Conservation (phyloP, 257 asterid genomes). For the Scutellaria barbata region DNA sequence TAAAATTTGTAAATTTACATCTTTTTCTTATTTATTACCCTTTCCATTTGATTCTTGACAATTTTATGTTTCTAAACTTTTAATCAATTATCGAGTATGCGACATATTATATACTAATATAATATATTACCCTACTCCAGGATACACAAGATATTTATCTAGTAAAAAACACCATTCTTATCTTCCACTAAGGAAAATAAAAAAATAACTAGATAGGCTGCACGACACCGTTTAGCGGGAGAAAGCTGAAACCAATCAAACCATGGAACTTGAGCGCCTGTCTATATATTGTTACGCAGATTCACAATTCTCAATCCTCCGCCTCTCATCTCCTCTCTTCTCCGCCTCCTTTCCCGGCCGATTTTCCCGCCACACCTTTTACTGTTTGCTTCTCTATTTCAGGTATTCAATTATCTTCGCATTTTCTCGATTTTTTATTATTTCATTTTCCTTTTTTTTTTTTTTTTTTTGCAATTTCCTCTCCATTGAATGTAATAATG, state of each 20-base stretch:
- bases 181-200: too few species aligned
- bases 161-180: too few species aligned
- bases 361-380: slow-evolving; percentile 30
- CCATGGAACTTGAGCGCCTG: not conserved
- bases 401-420: slow-evolving; percentile 30
- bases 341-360: slow-evolving; percentile 38
- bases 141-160: too few species aligned
- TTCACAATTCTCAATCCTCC: not conserved
- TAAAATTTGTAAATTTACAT: too few species aligned
- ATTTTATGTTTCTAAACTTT: too few species aligned
- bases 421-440: slow-evolving; percentile 8
- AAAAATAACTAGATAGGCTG: not conserved
- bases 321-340: slow-evolving; percentile 32
- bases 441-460: too few species aligned
- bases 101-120: too few species aligned
- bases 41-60: too few species aligned
- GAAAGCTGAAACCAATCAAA: not conserved
- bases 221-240: slow-evolving; percentile 8
- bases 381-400: slow-evolving; percentile 2
- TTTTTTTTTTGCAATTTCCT: not conserved
- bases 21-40: too few species aligned
- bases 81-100: too few species aligned
- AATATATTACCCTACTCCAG: too few species aligned
- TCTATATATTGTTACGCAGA: not conserved
- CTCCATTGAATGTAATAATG: not conserved